phyloP scores from a whole-genome alignment of 2,329 filamentous ascomycete species.

The Trichophyton benhamiae region DNA sequence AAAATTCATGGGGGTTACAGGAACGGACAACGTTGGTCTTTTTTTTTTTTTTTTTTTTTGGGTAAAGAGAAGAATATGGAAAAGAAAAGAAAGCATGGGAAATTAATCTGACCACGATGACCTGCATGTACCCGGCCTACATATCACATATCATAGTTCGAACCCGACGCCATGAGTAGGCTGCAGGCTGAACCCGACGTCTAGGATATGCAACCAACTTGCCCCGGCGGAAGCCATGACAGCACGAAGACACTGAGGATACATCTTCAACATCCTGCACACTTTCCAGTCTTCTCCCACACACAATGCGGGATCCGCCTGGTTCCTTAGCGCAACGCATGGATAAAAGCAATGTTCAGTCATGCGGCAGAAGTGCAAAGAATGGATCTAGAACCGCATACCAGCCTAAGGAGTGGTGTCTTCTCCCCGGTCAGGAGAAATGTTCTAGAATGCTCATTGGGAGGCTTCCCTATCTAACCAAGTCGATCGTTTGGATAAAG shows the following conservation, averaged over 20 bases:
- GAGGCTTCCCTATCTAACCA: not conserved
- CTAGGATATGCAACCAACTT: not conserved
- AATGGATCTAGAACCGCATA: not conserved
- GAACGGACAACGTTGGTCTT: not conserved
- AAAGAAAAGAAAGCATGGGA: not conserved
- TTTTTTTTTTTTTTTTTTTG: not conserved
- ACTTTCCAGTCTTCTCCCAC: not conserved
- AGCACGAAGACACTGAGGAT: not conserved
- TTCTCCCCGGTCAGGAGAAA: not conserved
- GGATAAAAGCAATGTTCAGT: constrained; percentile 3
- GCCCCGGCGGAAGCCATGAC: not conserved
- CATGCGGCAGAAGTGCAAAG: not conserved
- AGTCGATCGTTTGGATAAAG: not conserved
- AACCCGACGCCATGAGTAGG: not conserved
- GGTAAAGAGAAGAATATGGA: not conserved
- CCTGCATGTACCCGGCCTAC: not conserved
- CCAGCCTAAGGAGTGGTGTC: not conserved
- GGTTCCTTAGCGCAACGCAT: not conserved
- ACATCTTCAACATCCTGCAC: not conserved
- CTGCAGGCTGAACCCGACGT: not conserved
- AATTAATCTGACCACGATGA: constrained; percentile 1
- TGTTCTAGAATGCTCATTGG: not conserved
- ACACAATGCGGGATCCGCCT: not conserved
- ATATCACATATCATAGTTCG: constrained; percentile 1
- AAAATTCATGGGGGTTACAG: not conserved